Percentiles rank a stretch among this genome's conserved stretches.
Evolutionary conservation across 2,329 filamentous ascomycete species (phyloP).

Genomic region (Blastomyces percursus): DNA sequence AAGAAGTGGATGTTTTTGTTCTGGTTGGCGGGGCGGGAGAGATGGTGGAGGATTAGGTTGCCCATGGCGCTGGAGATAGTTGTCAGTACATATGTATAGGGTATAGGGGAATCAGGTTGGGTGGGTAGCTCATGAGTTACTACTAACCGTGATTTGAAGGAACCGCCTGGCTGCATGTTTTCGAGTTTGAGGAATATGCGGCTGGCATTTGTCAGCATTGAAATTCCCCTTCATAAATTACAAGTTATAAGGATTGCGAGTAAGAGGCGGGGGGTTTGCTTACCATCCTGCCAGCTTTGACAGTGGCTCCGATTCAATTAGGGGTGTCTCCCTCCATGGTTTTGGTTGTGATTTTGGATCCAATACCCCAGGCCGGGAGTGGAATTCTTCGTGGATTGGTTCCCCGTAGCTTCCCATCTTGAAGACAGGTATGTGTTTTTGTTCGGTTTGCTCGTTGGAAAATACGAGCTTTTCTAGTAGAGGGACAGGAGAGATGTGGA

Average conservation of each 20-base stretch:
- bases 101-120: not conserved
- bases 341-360: slow-evolving; percentile 20
- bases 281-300: slow-evolving; percentile 64
- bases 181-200: slow-evolving; percentile 79
- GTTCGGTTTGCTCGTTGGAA: not conserved
- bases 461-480: not conserved
- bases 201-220: slow-evolving; percentile 25
- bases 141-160: slow-evolving; percentile 61
- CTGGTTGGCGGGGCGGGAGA: slow-evolving; percentile 31
- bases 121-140: no score
- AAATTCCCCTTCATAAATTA: no score
- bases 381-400: slow-evolving; percentile 6
- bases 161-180: slow-evolving; percentile 71
- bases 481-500: not conserved
- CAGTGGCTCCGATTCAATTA: slow-evolving; percentile 55
- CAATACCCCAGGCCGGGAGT: not conserved
- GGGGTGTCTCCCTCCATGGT: slow-evolving; percentile 62
- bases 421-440: not conserved
- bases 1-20: slow-evolving; percentile 57
- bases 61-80: slow-evolving; percentile 47
- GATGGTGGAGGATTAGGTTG: slow-evolving; percentile 51
- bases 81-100: not conserved
- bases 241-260: not conserved
- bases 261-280: slow-evolving; percentile 22
- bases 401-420: slow-evolving; percentile 30